A percentile compares a stretch with the other conserved stretches of the same genome.
phyloP scores from a whole-genome alignment of 1,284 basidiomycete genomes.

The Lentinus polychrous region DNA sequence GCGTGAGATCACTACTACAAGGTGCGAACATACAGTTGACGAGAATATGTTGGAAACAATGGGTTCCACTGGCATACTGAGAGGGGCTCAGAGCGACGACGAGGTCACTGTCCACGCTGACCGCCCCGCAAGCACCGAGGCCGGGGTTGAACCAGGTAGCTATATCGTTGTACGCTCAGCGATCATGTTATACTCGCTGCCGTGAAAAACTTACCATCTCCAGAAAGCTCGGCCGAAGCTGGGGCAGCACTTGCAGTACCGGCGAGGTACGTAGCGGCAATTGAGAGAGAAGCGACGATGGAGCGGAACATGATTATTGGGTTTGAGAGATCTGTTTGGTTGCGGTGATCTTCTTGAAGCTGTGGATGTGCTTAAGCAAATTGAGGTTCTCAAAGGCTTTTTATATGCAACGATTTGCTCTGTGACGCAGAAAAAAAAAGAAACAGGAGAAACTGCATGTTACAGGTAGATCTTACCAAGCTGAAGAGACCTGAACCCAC shows the following conservation, averaged over 20 bases:
- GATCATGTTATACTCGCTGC: not conserved
- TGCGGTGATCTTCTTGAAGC: no score
- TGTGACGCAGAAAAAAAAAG: no score
- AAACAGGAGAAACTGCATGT: no score
- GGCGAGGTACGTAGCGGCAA: not conserved
- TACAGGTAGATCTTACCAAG: no score
- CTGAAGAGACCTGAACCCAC: no score
- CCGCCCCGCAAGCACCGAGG: slow-evolving; percentile 64
- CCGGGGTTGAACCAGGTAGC: slow-evolving; percentile 55
- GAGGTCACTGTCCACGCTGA: slow-evolving; percentile 43
- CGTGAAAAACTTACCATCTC: not conserved
- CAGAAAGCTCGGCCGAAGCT: not conserved
- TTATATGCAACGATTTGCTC: no score
- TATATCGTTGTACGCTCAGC: slow-evolving; percentile 12
- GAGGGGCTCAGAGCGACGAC: slow-evolving; percentile 56
- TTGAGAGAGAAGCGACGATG: not conserved
- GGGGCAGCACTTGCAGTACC: no score
- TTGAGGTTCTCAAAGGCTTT: no score
- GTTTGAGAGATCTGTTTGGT: no score
- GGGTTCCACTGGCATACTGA: slow-evolving; percentile 19
- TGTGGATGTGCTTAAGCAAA: no score
- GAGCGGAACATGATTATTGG: not conserved
- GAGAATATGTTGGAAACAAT: slow-evolving; percentile 48
- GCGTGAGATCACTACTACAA: no score
- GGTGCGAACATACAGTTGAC: slow-evolving; percentile 13